phyloP scores from a whole-genome alignment of 768 basidiomycete genomes.

The Suillus luteus region DNA sequence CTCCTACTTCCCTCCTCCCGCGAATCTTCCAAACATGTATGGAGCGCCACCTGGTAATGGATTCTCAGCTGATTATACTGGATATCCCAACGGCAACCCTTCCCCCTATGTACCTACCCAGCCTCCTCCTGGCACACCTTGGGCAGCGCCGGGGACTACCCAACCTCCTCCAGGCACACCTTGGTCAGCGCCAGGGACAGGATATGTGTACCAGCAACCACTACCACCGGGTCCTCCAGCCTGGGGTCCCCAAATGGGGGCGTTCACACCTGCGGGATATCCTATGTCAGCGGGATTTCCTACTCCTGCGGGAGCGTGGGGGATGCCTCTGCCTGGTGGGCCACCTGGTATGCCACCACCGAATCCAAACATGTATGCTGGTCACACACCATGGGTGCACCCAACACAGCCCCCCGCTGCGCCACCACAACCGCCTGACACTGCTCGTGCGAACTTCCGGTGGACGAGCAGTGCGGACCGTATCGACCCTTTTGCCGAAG shows the following conservation, averaged over 20 bases:
- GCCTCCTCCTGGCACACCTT: conserved; percentile 21
- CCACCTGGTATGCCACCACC: conserved; percentile 27
- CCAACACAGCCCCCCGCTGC: conserved; percentile 25
- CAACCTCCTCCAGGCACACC: conserved; percentile 23
- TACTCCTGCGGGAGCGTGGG: conserved; percentile 32
- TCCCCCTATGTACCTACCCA: conserved; percentile 31
- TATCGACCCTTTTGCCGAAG: conserved; percentile 41
- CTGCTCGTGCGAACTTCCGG: conserved; percentile 30
- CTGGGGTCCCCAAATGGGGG: conserved; percentile 23
- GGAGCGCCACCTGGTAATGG: conserved; percentile 15
- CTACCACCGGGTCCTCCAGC: conserved; percentile 29
- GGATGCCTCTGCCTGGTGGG: conserved; percentile 17
- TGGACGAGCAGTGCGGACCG: conserved; percentile 34
- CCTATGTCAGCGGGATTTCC: conserved; percentile 9
- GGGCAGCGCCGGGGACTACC: conserved; percentile 19
- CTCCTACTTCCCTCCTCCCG: conserved; percentile 35
- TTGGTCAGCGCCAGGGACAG: conserved; percentile 22
- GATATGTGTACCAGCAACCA: conserved; percentile 33
- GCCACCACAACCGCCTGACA: conserved; percentile 24
- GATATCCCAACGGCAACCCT: conserved; percentile 29
- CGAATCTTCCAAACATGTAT: conserved; percentile 29
- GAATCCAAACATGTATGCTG: conserved; percentile 24
- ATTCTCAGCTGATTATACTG: conserved; percentile 35
- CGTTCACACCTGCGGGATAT: neutral
- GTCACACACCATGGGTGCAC: conserved; percentile 30